Conservation (phyloP, 768 basidiomycete species). For the Suillus variegatus region DNA sequence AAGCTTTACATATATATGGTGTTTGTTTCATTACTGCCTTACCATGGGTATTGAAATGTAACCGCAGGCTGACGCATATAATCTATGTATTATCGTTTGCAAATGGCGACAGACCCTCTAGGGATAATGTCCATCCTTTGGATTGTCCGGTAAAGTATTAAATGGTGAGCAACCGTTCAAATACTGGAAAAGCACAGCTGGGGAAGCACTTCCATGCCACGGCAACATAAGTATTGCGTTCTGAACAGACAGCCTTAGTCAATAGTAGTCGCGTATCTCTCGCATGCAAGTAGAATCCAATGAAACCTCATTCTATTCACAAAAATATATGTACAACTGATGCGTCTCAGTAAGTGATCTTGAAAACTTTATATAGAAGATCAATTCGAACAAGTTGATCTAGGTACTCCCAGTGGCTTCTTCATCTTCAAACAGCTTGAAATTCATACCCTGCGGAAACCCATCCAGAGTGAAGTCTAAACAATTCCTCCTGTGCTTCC, state of each 20-base stretch:
- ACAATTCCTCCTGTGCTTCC: conserved; percentile 9
- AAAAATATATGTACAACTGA: not conserved
- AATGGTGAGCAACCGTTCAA: not conserved
- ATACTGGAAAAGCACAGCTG: not conserved
- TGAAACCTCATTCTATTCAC: not conserved
- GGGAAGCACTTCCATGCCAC: not conserved
- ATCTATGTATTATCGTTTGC: not conserved
- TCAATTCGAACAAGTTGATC: not conserved
- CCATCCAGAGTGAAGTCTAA: not conserved
- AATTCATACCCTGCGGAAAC: not conserved
- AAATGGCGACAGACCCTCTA: not conserved
- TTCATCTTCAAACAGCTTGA: conserved; percentile 8
- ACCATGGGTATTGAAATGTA: too few species aligned
- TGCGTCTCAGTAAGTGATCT: not conserved
- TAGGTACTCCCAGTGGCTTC: not conserved
- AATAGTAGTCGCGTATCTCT: too few species aligned
- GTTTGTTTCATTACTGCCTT: too few species aligned
- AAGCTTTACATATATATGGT: too few species aligned
- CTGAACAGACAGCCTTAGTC: too few species aligned
- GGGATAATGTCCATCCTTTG: not conserved
- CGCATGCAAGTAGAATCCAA: too few species aligned
- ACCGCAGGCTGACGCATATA: too few species aligned
- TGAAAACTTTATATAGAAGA: not conserved
- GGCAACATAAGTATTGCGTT: too few species aligned
- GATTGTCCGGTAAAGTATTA: not conserved